Evolutionary conservation across 2,329 filamentous ascomycete genomes (phyloP), one percentile per base, ranked within the genome.

Genomic region (Atkinsonella texensis): DNA sequence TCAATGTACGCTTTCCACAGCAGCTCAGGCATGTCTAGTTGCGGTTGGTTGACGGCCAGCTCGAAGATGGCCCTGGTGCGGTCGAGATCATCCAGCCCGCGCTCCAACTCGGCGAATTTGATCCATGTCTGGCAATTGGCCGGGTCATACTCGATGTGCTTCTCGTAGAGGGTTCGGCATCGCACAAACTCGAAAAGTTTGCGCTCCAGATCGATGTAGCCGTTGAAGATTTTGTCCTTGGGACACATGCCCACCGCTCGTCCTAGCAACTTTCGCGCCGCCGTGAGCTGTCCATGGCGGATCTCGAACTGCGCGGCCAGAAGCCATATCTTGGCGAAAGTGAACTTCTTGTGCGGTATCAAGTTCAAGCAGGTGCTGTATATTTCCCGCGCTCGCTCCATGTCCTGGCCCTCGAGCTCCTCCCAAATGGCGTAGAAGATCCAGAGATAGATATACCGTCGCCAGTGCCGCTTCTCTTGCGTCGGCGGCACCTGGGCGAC

Each of bases 1-100:
- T 98, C 93, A 60, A 98, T 97, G 68, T 95, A 98, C 1, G 89
- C 83, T 71, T 97, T 97, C 93, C 93, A 98, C 1, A 97, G 75
- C 49, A 97, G 75, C 70, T 98, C 93, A 0, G 93, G 93, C 93
- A 98, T 98, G 67, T 98, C 93, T 13, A 98, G 76, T 33, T 83
- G 79, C 1, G 84, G 77, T 66, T 97, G 90, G 47, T 80, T 75
- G 54, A 96, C 84, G 2, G 88, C 91, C 31, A 97, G 76, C 69
- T 97, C 91, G 64, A 89, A 97, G 59, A 98, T 95, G 45, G 86
- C 90, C 43, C 93, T 79, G 15, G 88, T 84, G 32, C 93, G 85
- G 18, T 95, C 89, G 3, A 90, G 70, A 62, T 98, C 93, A 63
- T 96, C 90, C 7, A 98, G 75, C 0, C 87, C 89, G 35, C 89